A percentile compares a stretch with the other conserved stretches of the same genome.
Conservation (phyloP, 148 eudicot species). For the Chenopodium berlandieri region DNA sequence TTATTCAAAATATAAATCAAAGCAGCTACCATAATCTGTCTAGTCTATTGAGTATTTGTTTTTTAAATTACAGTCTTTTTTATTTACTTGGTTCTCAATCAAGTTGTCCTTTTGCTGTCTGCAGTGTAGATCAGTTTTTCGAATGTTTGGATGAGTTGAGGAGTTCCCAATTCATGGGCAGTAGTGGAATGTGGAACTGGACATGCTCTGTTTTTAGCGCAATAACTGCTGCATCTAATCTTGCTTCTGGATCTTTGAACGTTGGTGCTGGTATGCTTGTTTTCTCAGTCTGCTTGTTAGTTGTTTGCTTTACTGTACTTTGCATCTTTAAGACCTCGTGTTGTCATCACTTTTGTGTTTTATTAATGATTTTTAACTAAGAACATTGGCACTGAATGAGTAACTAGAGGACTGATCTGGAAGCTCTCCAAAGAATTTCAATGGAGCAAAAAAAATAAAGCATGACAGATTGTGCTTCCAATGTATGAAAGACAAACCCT, state of each 20-base stretch:
- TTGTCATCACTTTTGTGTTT: background rate
- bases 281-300: slow-evolving; percentile 3
- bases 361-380: background rate
- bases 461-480: background rate
- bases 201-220: slow-evolving; percentile 86
- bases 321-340: background rate
- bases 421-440: background rate
- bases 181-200: slow-evolving; percentile 98
- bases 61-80: background rate
- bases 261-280: slow-evolving; percentile 60
- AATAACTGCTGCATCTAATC: slow-evolving; percentile 85
- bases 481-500: background rate
- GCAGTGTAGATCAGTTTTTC: slow-evolving; percentile 93
- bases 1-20: background rate
- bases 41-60: background rate
- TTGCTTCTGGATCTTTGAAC: slow-evolving; percentile 84
- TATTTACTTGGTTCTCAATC: background rate
- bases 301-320: background rate
- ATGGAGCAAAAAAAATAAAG: background rate
- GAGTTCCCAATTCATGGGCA: slow-evolving; percentile 78
- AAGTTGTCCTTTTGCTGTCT: slow-evolving; percentile 21
- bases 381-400: background rate
- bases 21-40: background rate
- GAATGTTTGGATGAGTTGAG: slow-evolving; percentile 92
- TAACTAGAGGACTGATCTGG: background rate